Base-by-base conservation (phyloP, 257 asterid genomes). In the Linderniella brevidens region DNA sequence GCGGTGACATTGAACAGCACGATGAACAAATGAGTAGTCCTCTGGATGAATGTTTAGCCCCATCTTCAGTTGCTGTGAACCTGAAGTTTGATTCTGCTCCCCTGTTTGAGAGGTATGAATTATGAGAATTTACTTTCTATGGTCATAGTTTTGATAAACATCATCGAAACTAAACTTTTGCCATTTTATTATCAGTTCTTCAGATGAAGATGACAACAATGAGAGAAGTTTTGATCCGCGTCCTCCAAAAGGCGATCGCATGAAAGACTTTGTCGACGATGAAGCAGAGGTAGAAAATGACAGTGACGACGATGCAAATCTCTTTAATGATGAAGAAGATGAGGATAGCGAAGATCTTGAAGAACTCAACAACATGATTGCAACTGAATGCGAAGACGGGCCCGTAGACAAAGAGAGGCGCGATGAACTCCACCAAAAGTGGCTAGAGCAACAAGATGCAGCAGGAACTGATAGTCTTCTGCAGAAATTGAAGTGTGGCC, bases 401-500 rank as follows among this genome's bases (percentile, higher is more conserved):
- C 65, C 70, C 20, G 32, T 47, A 41, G 98, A 88, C 49, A 68
- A 56, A 17, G 94, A 76, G 57, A 74, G 47, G 46, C 86, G 98
- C 46, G 67, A 78, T 63, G 94, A 76, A 63, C 94, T 88, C 61
- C 98, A 88, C 67, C 93, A 75, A 57, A 78, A 72, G 72, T 88
- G 98, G 98, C 98, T 88, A 61, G 93, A 80, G 64, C 96, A 78
- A 59, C 96, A 84, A 72, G 98, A 88, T 77, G 96, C 90, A 32
- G 78, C 81, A 12, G 96, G 95, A 70, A 88, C 98, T 53, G 87
- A 84, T 53, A 69, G 77, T 62, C 79, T 88, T 58, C 57, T 88
- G 64, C 92, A 88, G 67, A 71, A 65, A 64, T 58, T 88, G 50
- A 84, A 77, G 54, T 74, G 69, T 58, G 73, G 78, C 43, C 53